Evolutionary conservation across 2,329 filamentous ascomycete species (phyloP).

Genomic region (Cercospora sp.): DNA sequence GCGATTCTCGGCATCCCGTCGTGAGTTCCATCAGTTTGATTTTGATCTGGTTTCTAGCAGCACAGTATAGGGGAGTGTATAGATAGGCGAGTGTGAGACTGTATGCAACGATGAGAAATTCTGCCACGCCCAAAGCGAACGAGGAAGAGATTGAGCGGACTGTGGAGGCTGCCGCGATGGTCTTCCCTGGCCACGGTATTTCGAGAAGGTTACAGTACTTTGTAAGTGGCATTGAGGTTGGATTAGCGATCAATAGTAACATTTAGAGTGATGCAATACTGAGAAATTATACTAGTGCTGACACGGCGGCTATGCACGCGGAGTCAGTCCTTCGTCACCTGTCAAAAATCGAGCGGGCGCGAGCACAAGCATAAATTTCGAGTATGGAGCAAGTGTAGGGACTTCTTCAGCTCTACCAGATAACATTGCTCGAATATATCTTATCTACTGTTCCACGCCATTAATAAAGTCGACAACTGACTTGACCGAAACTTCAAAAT

Average conservation of each 20-base stretch:
- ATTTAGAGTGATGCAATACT: neutral
- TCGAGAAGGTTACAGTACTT: too few species aligned
- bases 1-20: conserved; percentile 35
- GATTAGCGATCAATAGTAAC: neutral
- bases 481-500: neutral
- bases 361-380: too few species aligned
- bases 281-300: neutral
- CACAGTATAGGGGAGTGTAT: neutral
- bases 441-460: neutral
- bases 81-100: neutral
- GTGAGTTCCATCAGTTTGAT: neutral
- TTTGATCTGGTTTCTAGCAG: neutral
- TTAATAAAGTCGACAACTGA: neutral
- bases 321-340: too few species aligned
- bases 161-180: neutral
- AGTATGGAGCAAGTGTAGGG: too few species aligned
- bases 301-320: neutral
- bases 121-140: conserved; percentile 26
- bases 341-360: too few species aligned
- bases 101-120: conserved; percentile 59
- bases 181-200: neutral
- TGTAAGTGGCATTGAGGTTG: neutral
- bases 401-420: too few species aligned
- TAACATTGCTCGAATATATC: too few species aligned
- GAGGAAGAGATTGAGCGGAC: conserved; percentile 1